phyloP scores from a whole-genome alignment of 2,329 filamentous ascomycete genomes.

The Epichloe gansuensis region DNA sequence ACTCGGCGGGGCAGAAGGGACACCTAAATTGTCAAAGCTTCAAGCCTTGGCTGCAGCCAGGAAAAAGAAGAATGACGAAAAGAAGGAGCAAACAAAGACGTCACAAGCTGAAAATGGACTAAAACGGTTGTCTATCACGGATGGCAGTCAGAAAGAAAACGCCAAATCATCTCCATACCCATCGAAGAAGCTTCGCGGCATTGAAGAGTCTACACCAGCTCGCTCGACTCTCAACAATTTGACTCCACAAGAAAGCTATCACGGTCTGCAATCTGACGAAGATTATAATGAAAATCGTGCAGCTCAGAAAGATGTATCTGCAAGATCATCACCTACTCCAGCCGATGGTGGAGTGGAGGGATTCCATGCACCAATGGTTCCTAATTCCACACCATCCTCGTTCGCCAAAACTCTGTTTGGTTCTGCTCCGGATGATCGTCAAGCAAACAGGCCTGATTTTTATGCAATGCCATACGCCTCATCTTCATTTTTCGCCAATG shows the following conservation, averaged over 20 bases:
- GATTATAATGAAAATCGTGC: too few relatives aligned
- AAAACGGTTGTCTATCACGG: slow-evolving; percentile 20
- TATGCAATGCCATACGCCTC: slow-evolving; percentile 39
- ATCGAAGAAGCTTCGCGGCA: slow-evolving; percentile 13
- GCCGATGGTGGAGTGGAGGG: neutral
- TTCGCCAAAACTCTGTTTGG: slow-evolving; percentile 44
- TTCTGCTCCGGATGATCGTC: slow-evolving; percentile 20
- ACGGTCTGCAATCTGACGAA: neutral
- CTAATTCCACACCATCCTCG: slow-evolving; percentile 32
- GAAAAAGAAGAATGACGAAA: slow-evolving; percentile 68
- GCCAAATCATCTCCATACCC: slow-evolving; percentile 6
- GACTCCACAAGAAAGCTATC: neutral
- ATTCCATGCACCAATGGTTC: slow-evolving; percentile 8
- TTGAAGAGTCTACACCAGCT: neutral
- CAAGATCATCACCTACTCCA: neutral
- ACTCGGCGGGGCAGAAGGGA: slow-evolving; percentile 57
- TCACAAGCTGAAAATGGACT: slow-evolving; percentile 17
- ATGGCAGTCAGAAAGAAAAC: slow-evolving; percentile 19
- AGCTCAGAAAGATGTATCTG: neutral
- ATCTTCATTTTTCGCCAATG: slow-evolving; percentile 39
- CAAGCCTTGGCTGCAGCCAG: slow-evolving; percentile 79
- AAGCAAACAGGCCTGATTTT: slow-evolving; percentile 18
- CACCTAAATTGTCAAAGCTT: slow-evolving; percentile 75
- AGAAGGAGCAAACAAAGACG: slow-evolving; percentile 23
- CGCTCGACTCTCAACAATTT: neutral